phyloP scores from a whole-genome alignment of 495 filamentous ascomycete species.

The Xylaria castorea region DNA sequence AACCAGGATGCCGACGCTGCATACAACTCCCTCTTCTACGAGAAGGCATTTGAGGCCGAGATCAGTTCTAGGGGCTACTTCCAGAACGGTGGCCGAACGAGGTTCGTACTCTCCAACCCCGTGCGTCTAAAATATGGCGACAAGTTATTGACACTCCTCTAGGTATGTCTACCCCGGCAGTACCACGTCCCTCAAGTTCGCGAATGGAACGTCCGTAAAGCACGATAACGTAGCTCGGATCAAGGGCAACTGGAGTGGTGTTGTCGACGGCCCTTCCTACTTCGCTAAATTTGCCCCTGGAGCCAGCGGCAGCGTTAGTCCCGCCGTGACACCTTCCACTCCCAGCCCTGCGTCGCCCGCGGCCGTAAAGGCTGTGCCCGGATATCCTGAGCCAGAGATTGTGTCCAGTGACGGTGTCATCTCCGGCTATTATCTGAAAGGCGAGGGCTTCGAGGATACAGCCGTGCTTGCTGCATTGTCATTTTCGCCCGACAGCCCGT shows the following conservation, averaged over 20 bases:
- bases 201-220: slow-evolving; percentile 47
- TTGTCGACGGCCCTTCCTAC: slow-evolving; percentile 48
- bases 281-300: slow-evolving; percentile 46
- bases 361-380: slow-evolving; percentile 39
- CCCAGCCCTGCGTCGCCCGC: slow-evolving; percentile 30
- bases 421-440: slow-evolving; percentile 58
- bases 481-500: slow-evolving; percentile 31
- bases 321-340: slow-evolving; percentile 27
- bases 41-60: slow-evolving; percentile 37
- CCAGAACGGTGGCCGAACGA: slow-evolving; percentile 40
- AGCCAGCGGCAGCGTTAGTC: slow-evolving; percentile 21
- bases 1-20: slow-evolving; percentile 56
- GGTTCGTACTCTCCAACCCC: slow-evolving; percentile 26
- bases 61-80: slow-evolving; percentile 36
- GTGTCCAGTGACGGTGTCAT: slow-evolving; percentile 49
- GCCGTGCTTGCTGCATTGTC: slow-evolving; percentile 48
- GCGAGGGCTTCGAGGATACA: slow-evolving; percentile 52
- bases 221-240: slow-evolving; percentile 48
- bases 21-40: slow-evolving; percentile 56
- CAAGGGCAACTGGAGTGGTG: slow-evolving; percentile 39
- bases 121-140: neutral
- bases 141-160: slow-evolving; percentile 11
- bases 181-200: slow-evolving; percentile 50
- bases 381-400: slow-evolving; percentile 59
- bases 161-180: slow-evolving; percentile 50